Percentiles rank a stretch among this genome's conserved stretches.
Evolutionary conservation across 352 stramenopile species (phyloP).

Genomic region (Hyphochytrium catenoides): DNA sequence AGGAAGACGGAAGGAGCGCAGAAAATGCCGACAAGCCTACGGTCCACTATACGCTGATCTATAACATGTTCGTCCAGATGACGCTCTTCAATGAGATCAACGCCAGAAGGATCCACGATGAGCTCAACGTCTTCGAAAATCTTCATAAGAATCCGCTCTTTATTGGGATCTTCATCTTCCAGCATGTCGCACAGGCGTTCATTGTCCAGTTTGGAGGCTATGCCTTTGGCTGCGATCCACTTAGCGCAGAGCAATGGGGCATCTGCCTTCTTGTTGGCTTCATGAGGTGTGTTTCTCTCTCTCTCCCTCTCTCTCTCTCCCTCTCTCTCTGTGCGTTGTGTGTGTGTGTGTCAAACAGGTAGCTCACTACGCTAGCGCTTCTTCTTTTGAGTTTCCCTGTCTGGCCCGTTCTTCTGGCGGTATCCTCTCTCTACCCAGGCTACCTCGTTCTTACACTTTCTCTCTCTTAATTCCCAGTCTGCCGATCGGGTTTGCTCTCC

Average conservation of each 20-base stretch:
- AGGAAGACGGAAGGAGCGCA: conserved; percentile 16
- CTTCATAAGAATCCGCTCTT: conserved; percentile 76
- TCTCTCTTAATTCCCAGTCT: no score
- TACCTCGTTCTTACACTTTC: no score
- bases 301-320: no score
- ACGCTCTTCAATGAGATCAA: conserved; percentile 71
- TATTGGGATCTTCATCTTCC: conserved; percentile 62
- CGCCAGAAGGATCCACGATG: conserved; percentile 58
- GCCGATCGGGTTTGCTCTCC: no score
- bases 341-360: no score
- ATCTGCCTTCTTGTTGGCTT: conserved; percentile 27
- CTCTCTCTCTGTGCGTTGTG: no score
- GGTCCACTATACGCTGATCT: conserved; percentile 82
- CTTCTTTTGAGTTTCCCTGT: no score
- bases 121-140: conserved; percentile 80
- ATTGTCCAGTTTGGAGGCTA: conserved; percentile 80
- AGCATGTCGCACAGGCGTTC: conserved; percentile 66
- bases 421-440: no score
- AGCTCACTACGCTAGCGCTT: no score
- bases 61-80: conserved; percentile 90
- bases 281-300: no score
- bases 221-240: conserved; percentile 25
- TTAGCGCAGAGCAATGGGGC: conserved; percentile 19
- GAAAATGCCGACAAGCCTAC: conserved; percentile 26
- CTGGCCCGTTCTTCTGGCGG: no score